phyloP scores from a whole-genome alignment of 148 eudicot genomes.

The Chenopodium formosanum region DNA sequence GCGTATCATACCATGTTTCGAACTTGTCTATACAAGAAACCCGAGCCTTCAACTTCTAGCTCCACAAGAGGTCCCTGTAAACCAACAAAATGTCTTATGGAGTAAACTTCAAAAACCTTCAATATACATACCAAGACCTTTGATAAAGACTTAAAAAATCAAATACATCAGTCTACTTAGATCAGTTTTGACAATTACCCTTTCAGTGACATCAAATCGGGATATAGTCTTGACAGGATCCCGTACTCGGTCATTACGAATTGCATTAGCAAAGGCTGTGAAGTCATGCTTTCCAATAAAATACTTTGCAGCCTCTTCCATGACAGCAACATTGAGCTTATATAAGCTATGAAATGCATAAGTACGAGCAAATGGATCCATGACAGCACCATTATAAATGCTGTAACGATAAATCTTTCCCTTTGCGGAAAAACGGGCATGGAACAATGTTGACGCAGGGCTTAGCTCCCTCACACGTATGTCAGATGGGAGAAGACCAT shows the following conservation, averaged over 20 bases:
- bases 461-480: slow-evolving; percentile 77
- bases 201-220: slow-evolving; percentile 66
- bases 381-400: slow-evolving; percentile 60
- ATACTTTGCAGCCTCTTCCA: slow-evolving; percentile 67
- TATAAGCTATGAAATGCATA: slow-evolving; percentile 70
- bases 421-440: slow-evolving; percentile 79
- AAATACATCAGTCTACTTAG: neutral
- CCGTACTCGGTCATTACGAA: slow-evolving; percentile 54
- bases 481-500: slow-evolving; percentile 90
- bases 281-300: slow-evolving; percentile 78
- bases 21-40: slow-evolving; percentile 92
- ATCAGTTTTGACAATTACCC: slow-evolving; percentile 37
- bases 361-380: slow-evolving; percentile 77
- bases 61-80: slow-evolving; percentile 77
- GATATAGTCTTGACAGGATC: slow-evolving; percentile 73
- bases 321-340: slow-evolving; percentile 61
- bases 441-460: slow-evolving; percentile 77
- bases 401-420: slow-evolving; percentile 84
- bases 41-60: slow-evolving; percentile 97
- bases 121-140: neutral
- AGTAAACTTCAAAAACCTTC: neutral
- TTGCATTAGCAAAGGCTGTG: slow-evolving; percentile 70
- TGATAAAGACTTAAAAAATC: neutral
- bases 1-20: slow-evolving; percentile 74
- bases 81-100: slow-evolving; percentile 15